Percentiles rank a stretch among this genome's conserved stretches.
Conservation (phyloP, 2,329 filamentous ascomycete genomes). For the Trichoderma asperellum region DNA sequence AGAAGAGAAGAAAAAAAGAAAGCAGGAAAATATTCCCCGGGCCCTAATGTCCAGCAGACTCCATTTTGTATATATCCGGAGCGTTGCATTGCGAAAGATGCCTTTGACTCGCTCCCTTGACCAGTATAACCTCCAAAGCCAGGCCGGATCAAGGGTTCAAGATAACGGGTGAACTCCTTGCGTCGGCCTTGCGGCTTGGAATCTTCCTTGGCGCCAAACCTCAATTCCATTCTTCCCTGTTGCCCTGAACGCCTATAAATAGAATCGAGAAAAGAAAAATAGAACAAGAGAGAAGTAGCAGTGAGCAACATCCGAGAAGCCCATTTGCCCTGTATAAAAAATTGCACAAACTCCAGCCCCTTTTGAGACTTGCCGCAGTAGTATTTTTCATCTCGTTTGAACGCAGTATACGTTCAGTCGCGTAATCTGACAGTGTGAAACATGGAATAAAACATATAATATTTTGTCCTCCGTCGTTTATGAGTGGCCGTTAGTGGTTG, state of each 20-base stretch:
- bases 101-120: neutral
- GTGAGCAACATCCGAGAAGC: slow-evolving; percentile 12
- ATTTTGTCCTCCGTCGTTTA: slow-evolving; percentile 34
- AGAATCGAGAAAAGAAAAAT: slow-evolving; percentile 8
- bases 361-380: slow-evolving; percentile 35
- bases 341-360: slow-evolving; percentile 36
- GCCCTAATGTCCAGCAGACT: slow-evolving; percentile 9
- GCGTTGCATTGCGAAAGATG: slow-evolving; percentile 1
- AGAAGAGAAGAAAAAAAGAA: neutral
- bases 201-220: slow-evolving; percentile 15
- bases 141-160: neutral
- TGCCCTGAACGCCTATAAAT: slow-evolving; percentile 12
- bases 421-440: slow-evolving; percentile 5
- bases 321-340: slow-evolving; percentile 26
- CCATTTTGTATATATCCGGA: slow-evolving; percentile 23
- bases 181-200: slow-evolving; percentile 13
- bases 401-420: slow-evolving; percentile 29
- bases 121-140: neutral
- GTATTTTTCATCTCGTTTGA: slow-evolving; percentile 31
- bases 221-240: slow-evolving; percentile 13
- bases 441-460: slow-evolving; percentile 34
- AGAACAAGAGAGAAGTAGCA: neutral
- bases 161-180: slow-evolving; percentile 5
- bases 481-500: slow-evolving; percentile 38
- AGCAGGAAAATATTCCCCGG: neutral